Conservation (phyloP, 768 basidiomycete genomes). For the Agaricus blazei region DNA sequence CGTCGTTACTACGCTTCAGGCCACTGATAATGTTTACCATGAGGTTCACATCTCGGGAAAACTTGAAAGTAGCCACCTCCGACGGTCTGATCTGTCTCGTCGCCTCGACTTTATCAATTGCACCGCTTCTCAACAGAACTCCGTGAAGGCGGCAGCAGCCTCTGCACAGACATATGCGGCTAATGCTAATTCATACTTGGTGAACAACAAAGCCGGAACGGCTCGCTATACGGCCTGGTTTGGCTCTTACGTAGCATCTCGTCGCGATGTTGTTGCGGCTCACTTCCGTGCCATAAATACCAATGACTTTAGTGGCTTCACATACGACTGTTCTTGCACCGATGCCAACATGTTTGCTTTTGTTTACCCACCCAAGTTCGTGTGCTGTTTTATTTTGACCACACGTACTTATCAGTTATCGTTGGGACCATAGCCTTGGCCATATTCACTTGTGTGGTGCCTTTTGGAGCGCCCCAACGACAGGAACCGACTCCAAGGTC, state of each 20-base stretch:
- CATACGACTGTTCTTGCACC: slow-evolving; percentile 35
- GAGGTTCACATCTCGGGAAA: slow-evolving; percentile 23
- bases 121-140: slow-evolving; percentile 28
- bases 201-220: slow-evolving; percentile 26
- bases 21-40: slow-evolving; percentile 21
- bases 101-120: slow-evolving; percentile 35
- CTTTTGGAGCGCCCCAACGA: slow-evolving; percentile 41
- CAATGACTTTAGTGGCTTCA: slow-evolving; percentile 26
- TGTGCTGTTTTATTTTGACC: not conserved
- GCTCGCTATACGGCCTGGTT: slow-evolving; percentile 47
- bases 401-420: not conserved
- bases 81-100: slow-evolving; percentile 16
- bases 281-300: slow-evolving; percentile 34
- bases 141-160: slow-evolving; percentile 30
- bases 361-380: slow-evolving; percentile 28
- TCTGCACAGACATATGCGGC: slow-evolving; percentile 34
- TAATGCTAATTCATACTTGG: slow-evolving; percentile 28
- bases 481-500: slow-evolving; percentile 44
- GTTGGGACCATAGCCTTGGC: slow-evolving; percentile 23
- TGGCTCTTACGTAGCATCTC: slow-evolving; percentile 35
- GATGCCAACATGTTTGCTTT: slow-evolving; percentile 29
- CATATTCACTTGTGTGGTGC: slow-evolving; percentile 40
- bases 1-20: slow-evolving; percentile 26
- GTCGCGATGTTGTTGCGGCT: slow-evolving; percentile 29
- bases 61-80: slow-evolving; percentile 16